phyloP scores from a whole-genome alignment of 495 filamentous ascomycete genomes.

The Hyphodiscus hymeniophilus region DNA sequence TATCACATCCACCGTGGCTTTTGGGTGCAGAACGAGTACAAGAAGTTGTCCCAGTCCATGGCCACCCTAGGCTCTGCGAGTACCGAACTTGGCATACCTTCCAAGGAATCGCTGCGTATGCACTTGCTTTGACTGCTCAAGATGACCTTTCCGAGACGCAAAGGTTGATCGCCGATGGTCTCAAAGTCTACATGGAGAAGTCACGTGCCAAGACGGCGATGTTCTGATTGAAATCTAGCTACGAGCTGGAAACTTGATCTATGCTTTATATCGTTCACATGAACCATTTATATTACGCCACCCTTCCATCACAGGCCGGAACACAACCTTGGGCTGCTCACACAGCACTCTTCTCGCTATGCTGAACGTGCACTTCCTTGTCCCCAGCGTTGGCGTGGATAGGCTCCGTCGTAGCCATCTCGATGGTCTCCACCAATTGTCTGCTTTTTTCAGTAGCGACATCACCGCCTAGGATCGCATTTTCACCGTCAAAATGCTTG shows the following conservation, averaged over 20 bases:
- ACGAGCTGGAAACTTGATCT: not conserved
- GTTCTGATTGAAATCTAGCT: not conserved
- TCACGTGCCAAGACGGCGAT: not conserved
- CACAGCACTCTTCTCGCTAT: not conserved
- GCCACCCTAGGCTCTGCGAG: conserved; percentile 5
- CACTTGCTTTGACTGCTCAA: not conserved
- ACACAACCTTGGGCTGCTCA: not conserved
- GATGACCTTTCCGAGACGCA: conserved; percentile 3
- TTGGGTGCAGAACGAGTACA: conserved; percentile 5
- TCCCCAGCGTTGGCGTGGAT: not conserved
- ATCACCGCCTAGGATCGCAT: conserved; percentile 6
- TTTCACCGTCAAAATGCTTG: conserved; percentile 35
- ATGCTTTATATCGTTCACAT: not conserved
- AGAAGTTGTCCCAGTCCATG: conserved; percentile 7
- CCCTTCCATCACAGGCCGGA: too few species aligned
- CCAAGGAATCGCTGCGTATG: conserved; percentile 11
- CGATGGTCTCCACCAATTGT: conserved; percentile 5
- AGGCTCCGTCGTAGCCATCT: not conserved
- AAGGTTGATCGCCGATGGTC: conserved; percentile 1
- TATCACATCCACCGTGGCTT: conserved; percentile 7
- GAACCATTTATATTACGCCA: not conserved
- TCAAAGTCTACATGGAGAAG: conserved; percentile 5
- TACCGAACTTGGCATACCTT: conserved; percentile 7
- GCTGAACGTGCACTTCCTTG: not conserved
- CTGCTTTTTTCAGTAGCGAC: conserved; percentile 10